Evolutionary conservation across 2,329 filamentous ascomycete species (phyloP).

Genomic region (Fusarium hainanense): DNA sequence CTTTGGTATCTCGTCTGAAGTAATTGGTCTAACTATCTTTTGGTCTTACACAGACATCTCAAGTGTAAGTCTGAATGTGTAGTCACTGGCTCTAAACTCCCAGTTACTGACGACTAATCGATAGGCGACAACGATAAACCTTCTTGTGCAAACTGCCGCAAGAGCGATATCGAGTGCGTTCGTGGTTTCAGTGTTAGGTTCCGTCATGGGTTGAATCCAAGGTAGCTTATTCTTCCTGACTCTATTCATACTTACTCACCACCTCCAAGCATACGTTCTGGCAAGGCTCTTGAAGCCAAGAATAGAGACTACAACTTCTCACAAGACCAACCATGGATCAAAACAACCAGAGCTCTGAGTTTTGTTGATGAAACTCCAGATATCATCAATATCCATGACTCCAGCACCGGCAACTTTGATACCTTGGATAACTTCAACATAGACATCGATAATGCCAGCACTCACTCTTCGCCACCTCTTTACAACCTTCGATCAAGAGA

Average conservation of each 20-base stretch:
- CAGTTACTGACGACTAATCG: background rate
- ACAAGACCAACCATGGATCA: slow-evolving; percentile 46
- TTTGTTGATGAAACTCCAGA: slow-evolving; percentile 48
- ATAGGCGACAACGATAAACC: slow-evolving; percentile 38
- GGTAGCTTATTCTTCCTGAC: slow-evolving; percentile 15
- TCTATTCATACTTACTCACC: background rate
- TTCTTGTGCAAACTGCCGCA: slow-evolving; percentile 45
- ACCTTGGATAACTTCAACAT: slow-evolving; percentile 15
- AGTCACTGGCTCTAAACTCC: background rate
- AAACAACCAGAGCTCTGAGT: slow-evolving; percentile 42
- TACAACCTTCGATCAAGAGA: slow-evolving; percentile 10
- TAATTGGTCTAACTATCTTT: slow-evolving; percentile 8
- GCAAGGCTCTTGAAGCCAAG: slow-evolving; percentile 28
- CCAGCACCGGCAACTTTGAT: slow-evolving; percentile 28
- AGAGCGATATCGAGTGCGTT: slow-evolving; percentile 43
- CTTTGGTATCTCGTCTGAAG: background rate
- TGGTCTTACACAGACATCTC: slow-evolving; percentile 30
- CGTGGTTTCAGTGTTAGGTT: slow-evolving; percentile 46
- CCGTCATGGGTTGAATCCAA: slow-evolving; percentile 46
- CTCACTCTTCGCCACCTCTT: slow-evolving; percentile 22
- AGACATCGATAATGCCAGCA: slow-evolving; percentile 12
- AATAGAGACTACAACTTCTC: slow-evolving; percentile 41
- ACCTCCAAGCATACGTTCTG: slow-evolving; percentile 34
- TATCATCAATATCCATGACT: slow-evolving; percentile 45
- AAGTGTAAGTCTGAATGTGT: slow-evolving; percentile 33